phyloP scores from a whole-genome alignment of 441 rosid genomes.

The Adansonia grandidieri region DNA sequence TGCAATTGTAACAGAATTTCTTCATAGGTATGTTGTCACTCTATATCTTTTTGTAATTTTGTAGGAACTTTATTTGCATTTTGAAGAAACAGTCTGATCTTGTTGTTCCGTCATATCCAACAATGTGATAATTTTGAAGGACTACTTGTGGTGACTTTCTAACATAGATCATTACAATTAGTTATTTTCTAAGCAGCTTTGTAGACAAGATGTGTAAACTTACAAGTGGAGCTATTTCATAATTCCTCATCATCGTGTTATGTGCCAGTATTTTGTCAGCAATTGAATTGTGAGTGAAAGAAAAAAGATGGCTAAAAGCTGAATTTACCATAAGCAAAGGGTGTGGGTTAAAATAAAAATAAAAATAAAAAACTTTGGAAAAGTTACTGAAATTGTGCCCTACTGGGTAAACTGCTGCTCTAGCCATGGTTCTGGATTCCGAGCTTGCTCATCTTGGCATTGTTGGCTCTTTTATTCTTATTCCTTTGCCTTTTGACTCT shows the following conservation, averaged over 20 bases:
- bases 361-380: not conserved
- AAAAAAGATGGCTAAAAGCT: conserved; percentile 14
- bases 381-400: not conserved
- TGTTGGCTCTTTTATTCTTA: conserved; percentile 11
- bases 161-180: conserved; percentile 11
- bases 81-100: conserved; percentile 15
- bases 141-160: conserved; percentile 1
- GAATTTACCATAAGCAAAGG: conserved; percentile 8
- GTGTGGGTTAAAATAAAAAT: not conserved
- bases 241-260: not conserved
- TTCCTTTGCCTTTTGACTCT: conserved; percentile 13
- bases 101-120: not conserved
- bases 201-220: not conserved
- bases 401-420: not conserved
- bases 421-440: not conserved
- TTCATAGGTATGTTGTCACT: conserved; percentile 58
- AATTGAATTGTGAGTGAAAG: not conserved
- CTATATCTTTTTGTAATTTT: not conserved
- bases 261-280: conserved; percentile 13
- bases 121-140: conserved; percentile 5
- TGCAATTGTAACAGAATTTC: conserved; percentile 80
- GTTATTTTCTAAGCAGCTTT: conserved; percentile 11
- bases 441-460: conserved; percentile 18
- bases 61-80: conserved; percentile 9
- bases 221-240: conserved; percentile 7